A percentile compares a stretch with the other conserved stretches of the same genome.
Conservation (phyloP, 805 yeast genomes). For the Tetrapisispora pingtungensis region DNA sequence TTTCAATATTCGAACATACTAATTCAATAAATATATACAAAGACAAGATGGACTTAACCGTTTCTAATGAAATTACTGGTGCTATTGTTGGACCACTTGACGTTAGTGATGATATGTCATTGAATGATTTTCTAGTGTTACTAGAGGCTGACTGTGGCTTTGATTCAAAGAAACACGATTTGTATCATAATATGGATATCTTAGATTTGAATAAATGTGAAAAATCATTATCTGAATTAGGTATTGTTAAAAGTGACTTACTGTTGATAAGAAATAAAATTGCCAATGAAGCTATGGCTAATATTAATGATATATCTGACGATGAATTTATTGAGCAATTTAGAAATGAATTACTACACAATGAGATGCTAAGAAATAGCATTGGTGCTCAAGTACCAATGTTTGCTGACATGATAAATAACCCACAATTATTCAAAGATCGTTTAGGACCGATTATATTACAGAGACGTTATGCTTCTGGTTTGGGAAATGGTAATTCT, state of each 20-base stretch:
- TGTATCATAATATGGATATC: slow-evolving; percentile 38
- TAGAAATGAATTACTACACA: slow-evolving; percentile 39
- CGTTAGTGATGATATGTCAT: slow-evolving; percentile 50
- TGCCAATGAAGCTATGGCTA: neutral
- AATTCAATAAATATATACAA: too few species aligned
- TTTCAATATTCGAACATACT: too few species aligned
- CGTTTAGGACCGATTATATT: slow-evolving; percentile 30
- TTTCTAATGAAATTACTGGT: slow-evolving; percentile 42
- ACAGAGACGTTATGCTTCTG: slow-evolving; percentile 19
- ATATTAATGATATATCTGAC: slow-evolving; percentile 3
- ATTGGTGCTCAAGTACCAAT: slow-evolving; percentile 36
- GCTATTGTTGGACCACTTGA: slow-evolving; percentile 44
- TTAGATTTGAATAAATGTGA: slow-evolving; percentile 24
- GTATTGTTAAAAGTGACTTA: slow-evolving; percentile 50
- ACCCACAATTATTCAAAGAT: slow-evolving; percentile 40
- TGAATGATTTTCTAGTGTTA: slow-evolving; percentile 63
- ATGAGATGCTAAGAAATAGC: slow-evolving; percentile 33
- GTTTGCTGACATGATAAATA: slow-evolving; percentile 36
- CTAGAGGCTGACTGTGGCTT: slow-evolving; percentile 60
- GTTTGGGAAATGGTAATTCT: slow-evolving; percentile 1
- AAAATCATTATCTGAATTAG: slow-evolving; percentile 37
- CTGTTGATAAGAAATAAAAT: slow-evolving; percentile 33
- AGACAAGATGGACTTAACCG: slow-evolving; percentile 39
- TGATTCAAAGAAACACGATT: slow-evolving; percentile 35
- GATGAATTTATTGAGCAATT: slow-evolving; percentile 34